A percentile compares a stretch with the other conserved stretches of the same genome.
Conservation (phyloP, 2,329 filamentous ascomycete species). For the Pseudogymnoascus sp. region DNA sequence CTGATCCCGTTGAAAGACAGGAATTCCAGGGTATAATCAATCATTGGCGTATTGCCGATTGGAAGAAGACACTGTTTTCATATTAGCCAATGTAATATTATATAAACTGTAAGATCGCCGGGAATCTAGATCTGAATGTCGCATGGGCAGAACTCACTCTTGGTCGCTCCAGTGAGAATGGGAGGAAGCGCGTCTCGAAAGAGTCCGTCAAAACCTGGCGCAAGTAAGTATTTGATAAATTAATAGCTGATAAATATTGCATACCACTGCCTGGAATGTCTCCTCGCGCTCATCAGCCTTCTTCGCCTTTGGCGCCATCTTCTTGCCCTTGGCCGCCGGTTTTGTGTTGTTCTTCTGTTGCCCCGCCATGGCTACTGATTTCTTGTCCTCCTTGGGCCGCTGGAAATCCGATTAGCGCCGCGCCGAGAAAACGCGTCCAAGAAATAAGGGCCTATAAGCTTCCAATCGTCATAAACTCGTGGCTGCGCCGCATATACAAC, state of each 20-base stretch:
- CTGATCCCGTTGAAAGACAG: constrained; percentile 92
- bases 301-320: constrained; percentile 24
- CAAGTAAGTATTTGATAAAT: constrained; percentile 17
- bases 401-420: neutral
- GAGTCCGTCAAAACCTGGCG: constrained; percentile 81
- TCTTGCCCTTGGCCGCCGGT: constrained; percentile 25
- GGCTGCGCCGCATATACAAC: constrained; percentile 4
- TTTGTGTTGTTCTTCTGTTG: constrained; percentile 9
- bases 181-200: constrained; percentile 85
- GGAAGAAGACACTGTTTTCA: constrained; percentile 75
- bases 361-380: constrained; percentile 11
- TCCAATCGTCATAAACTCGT: neutral
- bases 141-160: constrained; percentile 53
- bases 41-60: constrained; percentile 85
- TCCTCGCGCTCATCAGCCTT: constrained; percentile 31
- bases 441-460: neutral
- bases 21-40: constrained; percentile 97
- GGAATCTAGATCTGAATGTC: neutral
- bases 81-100: constrained; percentile 22
- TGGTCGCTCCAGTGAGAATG: constrained; percentile 82
- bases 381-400: constrained; percentile 5
- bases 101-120: neutral
- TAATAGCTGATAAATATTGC: constrained; percentile 12
- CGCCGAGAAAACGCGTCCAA: constrained; percentile 8
- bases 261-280: constrained; percentile 33